Evolutionary conservation across 306 rosid species (phyloP), one percentile per base, ranked within the genome.

Genomic region (Crotalaria pallida): DNA sequence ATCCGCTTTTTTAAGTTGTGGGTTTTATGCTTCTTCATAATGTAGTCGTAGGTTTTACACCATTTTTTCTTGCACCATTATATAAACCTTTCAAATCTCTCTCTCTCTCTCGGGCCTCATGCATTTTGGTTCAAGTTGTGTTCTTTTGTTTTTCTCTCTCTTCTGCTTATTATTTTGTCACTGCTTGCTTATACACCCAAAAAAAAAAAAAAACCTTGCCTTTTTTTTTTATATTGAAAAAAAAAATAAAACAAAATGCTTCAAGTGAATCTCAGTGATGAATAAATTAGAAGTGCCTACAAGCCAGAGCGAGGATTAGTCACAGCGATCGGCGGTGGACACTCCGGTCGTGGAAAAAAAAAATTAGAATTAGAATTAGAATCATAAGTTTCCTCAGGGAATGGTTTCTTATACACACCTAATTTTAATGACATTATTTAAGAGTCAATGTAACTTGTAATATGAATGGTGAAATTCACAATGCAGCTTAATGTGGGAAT

Each of bases 401-500:
- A 12, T 48, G 50, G 59, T 57, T 49, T 69, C 24, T 38, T 56
- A n/a, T 17, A 10, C 8, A 51, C 40, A 50, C 38, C 60, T 48
- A 11, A 12, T 45, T 68, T 53, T 17, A 4, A 22, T 10, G 72
- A 76, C 45, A 15, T 51, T 65, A 41, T 52, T 69, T 21, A 66
- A 19, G 22, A 45, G 34, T 52, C 23, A 26, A 26, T 13, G 23
- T 52, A 71, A 71, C 57, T 50, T 48, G 50, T 57, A 13, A 17
- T 65, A 43, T 34, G 19, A 61, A 50, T 18, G 0, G 15, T 24
- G 69, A 43, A 41, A 45, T 18, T 60, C 67, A 61, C 56, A 74
- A 79, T 74, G 69, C 56, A 18, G 43, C 21, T 61, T 61, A 75
- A 23, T 65, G 18, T 16, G 13, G 71, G 61, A 12, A n/a, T n/a